Evolutionary conservation across 495 filamentous ascomycete species (phyloP), one percentile per base, ranked within the genome.

Genomic region (Hypoxylon crocopeplum): DNA sequence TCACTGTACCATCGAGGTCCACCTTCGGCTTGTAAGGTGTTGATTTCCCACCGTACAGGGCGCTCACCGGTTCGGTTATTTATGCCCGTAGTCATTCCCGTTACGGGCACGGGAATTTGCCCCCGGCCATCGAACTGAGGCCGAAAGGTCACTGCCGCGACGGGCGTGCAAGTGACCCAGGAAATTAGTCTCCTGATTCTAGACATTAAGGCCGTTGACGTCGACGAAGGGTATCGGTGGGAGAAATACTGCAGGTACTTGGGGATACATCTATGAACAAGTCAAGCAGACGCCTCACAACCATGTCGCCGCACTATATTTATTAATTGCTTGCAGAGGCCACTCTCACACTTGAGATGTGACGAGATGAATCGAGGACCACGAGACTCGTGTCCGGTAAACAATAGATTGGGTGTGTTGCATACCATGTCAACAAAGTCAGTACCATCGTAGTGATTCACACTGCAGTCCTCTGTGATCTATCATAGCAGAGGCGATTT

Each of bases 41-140:
- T 73, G n/a, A 79, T 70, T 42, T 76, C 73, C 52, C 66, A 64
- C 37, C 75, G 71, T 22, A 61, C 38, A 13, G 76, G 74, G 16
- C 54, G 39, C 37, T 70, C 52, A 1, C 72, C 74, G 12, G 72
- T 77, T 7, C 24, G 58, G 6, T 56, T 48, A 42, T 75, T 65
- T 45, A 77, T 67, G 3, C 76, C 75, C 8, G 70, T 69, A 21
- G 65, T 62, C 55, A 72, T 62, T 19, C 76, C 75, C 16, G 65
- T 56, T 3, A 78, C 68, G 7, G 70, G 66, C 19, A 75, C 63
- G 36, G 64, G 64, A 16, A 46, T 41, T 30, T 40, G 41, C 25
- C 19, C 48, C 30, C 49, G 44, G 7, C 25, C 48, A n/a, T 44
- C 36, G 3, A 40, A 30, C 22, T 22, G 32, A 19, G 32, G 3